Conservation (phyloP, 2,329 filamentous ascomycete species). For the Penicillium palitans region DNA sequence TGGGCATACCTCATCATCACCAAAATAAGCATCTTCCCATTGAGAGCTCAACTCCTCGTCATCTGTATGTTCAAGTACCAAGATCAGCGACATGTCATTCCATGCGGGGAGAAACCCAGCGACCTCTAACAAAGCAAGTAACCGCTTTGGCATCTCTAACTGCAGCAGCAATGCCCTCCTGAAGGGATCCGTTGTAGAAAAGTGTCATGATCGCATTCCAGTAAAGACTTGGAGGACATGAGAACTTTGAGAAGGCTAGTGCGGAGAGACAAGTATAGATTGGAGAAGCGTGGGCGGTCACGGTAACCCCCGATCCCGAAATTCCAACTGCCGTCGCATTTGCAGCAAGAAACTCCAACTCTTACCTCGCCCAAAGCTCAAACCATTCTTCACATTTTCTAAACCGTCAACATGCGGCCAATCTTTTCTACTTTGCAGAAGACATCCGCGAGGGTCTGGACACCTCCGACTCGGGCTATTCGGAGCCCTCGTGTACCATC, state of each 20-base stretch:
- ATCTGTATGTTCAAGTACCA: slow-evolving; percentile 52
- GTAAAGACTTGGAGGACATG: not conserved
- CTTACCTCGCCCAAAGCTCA: not conserved
- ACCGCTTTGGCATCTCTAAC: slow-evolving; percentile 75
- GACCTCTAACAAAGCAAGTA: slow-evolving; percentile 80
- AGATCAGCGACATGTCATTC: slow-evolving; percentile 13
- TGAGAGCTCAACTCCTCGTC: slow-evolving; percentile 64
- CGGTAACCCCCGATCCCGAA: slow-evolving; percentile 16
- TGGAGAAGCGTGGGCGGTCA: slow-evolving; percentile 30
- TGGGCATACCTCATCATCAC: slow-evolving; percentile 54
- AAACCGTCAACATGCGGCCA: slow-evolving; percentile 28
- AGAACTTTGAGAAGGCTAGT: not conserved
- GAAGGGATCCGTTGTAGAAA: slow-evolving; percentile 79
- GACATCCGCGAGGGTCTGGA: slow-evolving; percentile 25
- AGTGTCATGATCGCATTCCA: slow-evolving; percentile 49
- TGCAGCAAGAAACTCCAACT: not conserved
- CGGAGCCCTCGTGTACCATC: slow-evolving; percentile 22
- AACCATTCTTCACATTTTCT: not conserved
- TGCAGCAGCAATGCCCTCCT: slow-evolving; percentile 76
- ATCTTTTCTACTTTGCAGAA: slow-evolving; percentile 32
- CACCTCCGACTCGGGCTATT: slow-evolving; percentile 21
- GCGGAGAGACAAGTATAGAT: slow-evolving; percentile 22
- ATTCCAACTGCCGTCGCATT: slow-evolving; percentile 14
- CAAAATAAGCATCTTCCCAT: slow-evolving; percentile 70
- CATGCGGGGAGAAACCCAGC: slow-evolving; percentile 27